A percentile compares a stretch with the other conserved stretches of the same genome.
Evolutionary conservation across 139 green algal genomes (phyloP).

Genomic region (Chlorella sp.): DNA sequence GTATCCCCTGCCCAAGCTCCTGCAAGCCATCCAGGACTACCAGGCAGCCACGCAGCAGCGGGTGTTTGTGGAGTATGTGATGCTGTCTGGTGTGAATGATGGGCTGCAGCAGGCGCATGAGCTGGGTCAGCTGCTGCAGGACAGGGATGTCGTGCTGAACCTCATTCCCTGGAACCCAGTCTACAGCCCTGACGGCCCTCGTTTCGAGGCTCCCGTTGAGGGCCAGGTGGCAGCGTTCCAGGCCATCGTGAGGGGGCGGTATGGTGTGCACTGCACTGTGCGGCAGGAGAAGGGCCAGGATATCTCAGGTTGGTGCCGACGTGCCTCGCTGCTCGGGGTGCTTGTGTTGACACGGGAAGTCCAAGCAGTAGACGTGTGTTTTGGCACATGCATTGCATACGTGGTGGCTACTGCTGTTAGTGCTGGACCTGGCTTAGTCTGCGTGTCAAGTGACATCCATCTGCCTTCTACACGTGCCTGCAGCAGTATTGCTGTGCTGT

Average conservation of each 20-base stretch:
- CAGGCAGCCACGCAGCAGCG: constrained; percentile 22
- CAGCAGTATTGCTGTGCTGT: too few species aligned
- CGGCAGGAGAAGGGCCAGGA: constrained; percentile 90
- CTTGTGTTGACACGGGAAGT: too few species aligned
- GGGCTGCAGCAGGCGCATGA: neutral
- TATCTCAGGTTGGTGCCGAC: constrained; percentile 51
- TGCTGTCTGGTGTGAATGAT: constrained; percentile 86
- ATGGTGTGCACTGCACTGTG: constrained; percentile 72
- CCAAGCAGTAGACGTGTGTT: too few species aligned
- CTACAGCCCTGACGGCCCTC: too few species aligned
- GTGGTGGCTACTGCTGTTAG: too few species aligned
- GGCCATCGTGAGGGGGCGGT: constrained; percentile 48
- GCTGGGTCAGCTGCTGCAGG: neutral
- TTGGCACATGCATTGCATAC: too few species aligned
- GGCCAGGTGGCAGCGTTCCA: constrained; percentile 62
- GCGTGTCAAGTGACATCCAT: too few species aligned
- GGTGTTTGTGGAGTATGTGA: constrained; percentile 94
- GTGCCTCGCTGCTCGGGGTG: too few species aligned
- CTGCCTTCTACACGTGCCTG: too few species aligned
- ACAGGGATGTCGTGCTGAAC: neutral
- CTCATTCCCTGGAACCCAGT: constrained; percentile 84
- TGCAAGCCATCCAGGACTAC: neutral
- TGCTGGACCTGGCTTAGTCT: too few species aligned
- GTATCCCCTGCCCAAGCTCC: too few species aligned
- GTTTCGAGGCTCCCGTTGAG: too few species aligned